These are phyloP conservation scores for Erysimum pusillum DNA, from an alignment of 441 rosid genomes.

Conservation along the genomic window DNA sequence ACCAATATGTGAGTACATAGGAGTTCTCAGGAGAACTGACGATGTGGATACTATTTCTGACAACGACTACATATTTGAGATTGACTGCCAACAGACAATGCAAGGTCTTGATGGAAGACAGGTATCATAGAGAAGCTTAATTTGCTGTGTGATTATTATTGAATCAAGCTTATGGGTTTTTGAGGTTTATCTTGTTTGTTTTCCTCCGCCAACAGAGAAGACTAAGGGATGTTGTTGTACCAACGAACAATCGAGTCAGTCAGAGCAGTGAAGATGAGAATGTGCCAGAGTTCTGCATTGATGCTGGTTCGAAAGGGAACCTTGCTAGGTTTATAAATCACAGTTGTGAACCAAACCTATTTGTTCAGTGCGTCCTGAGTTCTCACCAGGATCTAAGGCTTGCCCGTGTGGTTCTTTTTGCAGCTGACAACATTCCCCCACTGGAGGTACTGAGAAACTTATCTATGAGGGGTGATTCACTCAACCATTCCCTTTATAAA, in stretches of 20 bases:
- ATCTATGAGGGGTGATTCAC: neutral
- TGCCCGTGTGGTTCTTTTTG: constrained; percentile 87
- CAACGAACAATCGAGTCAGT: constrained; percentile 37
- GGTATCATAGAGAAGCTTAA: constrained; percentile 50
- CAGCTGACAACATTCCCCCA: constrained; percentile 95
- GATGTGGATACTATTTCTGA: constrained; percentile 70
- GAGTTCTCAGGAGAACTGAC: constrained; percentile 72
- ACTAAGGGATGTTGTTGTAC: constrained; percentile 54
- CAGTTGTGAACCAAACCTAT: constrained; percentile 93
- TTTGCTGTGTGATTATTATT: constrained; percentile 22
- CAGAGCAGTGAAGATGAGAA: constrained; percentile 58
- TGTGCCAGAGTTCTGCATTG: constrained; percentile 88
- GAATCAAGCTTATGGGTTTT: constrained; percentile 14
- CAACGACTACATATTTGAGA: constrained; percentile 86
- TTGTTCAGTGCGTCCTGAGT: constrained; percentile 84
- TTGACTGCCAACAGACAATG: constrained; percentile 96
- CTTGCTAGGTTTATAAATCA: constrained; percentile 91
- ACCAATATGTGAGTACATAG: constrained; percentile 90
- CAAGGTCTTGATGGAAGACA: constrained; percentile 82
- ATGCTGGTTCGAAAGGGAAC: constrained; percentile 84
- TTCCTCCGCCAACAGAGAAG: constrained; percentile 60
- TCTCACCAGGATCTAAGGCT: constrained; percentile 86
- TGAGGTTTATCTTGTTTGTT: constrained; percentile 15
- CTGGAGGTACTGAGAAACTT: constrained; percentile 65
- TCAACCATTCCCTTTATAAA: constrained; percentile 6